Evolutionary conservation across 169 alveolate genomes (phyloP).

Genomic region (Plasmodium gallinaceum): DNA sequence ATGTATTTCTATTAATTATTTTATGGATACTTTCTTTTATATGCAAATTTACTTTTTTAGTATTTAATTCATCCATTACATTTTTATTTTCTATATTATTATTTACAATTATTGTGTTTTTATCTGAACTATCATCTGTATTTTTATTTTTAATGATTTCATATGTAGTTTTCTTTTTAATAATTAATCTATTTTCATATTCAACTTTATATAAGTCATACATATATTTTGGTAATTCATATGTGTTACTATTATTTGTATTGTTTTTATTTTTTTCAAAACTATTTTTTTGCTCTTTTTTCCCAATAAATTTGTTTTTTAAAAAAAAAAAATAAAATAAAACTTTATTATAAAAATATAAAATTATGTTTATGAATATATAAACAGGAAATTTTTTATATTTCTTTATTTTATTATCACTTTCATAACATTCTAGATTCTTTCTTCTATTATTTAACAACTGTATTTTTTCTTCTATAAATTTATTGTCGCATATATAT

Average conservation of each 20-base stretch:
- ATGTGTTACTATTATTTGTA: background rate
- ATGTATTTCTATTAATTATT: slow-evolving; percentile 74
- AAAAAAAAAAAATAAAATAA: background rate
- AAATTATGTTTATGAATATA: background rate
- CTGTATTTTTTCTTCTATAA: slow-evolving; percentile 19
- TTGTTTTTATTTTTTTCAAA: background rate
- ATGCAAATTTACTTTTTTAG: slow-evolving; percentile 40
- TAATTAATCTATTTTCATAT: slow-evolving; percentile 62
- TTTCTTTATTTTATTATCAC: background rate
- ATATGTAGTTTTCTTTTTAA: slow-evolving; percentile 34
- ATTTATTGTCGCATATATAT: background rate
- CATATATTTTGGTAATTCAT: slow-evolving; percentile 46
- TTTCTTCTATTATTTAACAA: slow-evolving; percentile 17
- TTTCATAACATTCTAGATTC: background rate
- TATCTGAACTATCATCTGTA: background rate
- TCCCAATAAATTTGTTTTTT: background rate
- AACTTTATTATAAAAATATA: background rate
- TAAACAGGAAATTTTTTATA: background rate
- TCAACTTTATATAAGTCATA: slow-evolving; percentile 41
- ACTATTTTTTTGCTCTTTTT: background rate
- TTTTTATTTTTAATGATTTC: background rate
- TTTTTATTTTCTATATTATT: background rate
- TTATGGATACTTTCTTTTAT: slow-evolving; percentile 74
- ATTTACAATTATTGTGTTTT: slow-evolving; percentile 3
- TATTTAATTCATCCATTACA: background rate